These are phyloP conservation scores for Solanum hybrid DNA, from an alignment of 305 asterid species.

Conservation along the genomic window DNA sequence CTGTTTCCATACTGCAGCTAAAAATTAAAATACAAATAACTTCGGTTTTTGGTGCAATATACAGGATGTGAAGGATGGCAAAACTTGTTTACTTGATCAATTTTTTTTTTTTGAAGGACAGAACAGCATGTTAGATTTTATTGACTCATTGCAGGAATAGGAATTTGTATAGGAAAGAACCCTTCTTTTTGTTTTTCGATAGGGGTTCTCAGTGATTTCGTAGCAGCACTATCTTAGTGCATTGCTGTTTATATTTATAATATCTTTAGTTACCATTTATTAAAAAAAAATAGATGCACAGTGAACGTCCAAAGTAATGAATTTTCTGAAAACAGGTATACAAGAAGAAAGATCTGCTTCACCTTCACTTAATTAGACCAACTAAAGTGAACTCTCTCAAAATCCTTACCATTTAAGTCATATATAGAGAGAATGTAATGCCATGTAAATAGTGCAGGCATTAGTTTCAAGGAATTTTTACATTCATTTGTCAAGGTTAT, in stretches of 20 bases:
- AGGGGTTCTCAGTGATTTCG: not conserved
- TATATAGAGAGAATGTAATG: not conserved
- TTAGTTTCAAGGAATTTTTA: not conserved
- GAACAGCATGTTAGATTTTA: not conserved
- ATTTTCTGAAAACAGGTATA: not conserved
- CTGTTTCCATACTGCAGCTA: not conserved
- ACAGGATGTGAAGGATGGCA: not conserved
- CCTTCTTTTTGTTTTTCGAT: not conserved
- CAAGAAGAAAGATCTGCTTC: not conserved
- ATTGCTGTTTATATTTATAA: not conserved
- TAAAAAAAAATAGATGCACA: not conserved
- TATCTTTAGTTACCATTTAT: not conserved
- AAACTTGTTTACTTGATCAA: not conserved
- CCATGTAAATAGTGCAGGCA: not conserved
- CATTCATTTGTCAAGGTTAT: not conserved
- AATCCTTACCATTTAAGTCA: not conserved
- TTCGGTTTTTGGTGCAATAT: not conserved
- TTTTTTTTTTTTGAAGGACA: not conserved
- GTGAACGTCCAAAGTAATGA: not conserved
- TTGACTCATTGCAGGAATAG: not conserved
- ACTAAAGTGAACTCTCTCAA: not conserved
- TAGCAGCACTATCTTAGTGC: not conserved
- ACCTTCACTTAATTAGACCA: not conserved
- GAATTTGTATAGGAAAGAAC: not conserved
- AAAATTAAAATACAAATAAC: not conserved